Evolutionary conservation across 139 green algal species (phyloP).

Genomic region (Volvox africanus): DNA sequence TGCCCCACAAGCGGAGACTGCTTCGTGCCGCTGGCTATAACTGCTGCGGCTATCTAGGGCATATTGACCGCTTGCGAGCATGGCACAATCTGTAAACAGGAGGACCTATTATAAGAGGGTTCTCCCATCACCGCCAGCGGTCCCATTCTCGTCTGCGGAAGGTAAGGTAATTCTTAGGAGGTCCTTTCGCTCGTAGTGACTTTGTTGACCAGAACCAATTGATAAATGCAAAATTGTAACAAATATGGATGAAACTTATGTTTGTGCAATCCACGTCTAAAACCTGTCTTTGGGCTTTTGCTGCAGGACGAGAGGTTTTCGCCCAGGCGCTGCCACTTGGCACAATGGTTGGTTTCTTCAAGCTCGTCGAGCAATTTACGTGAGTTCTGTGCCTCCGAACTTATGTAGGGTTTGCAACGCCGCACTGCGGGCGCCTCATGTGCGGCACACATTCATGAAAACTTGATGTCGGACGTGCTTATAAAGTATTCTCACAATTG

Average conservation of each 20-base stretch:
- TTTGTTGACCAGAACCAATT: not conserved
- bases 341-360: conserved; percentile 88
- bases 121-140: conserved; percentile 79
- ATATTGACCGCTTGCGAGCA: not conserved
- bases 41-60: too few relatives aligned
- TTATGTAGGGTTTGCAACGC: not conserved
- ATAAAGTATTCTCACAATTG: too few relatives aligned
- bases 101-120: conserved; percentile 88
- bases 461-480: too few relatives aligned
- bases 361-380: conserved; percentile 91
- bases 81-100: conserved; percentile 44
- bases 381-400: conserved; percentile 9
- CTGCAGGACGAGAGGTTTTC: conserved; percentile 83
- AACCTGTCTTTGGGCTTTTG: too few relatives aligned
- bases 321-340: conserved; percentile 76
- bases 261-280: not conserved
- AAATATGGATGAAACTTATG: not conserved
- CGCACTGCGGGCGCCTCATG: too few relatives aligned
- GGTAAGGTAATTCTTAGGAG: conserved; percentile 59
- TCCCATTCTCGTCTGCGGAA: conserved; percentile 81
- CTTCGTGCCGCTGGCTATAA: too few relatives aligned
- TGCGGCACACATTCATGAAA: too few relatives aligned
- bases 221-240: not conserved
- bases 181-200: too few relatives aligned
- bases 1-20: too few relatives aligned